phyloP scores from a whole-genome alignment of 2,329 filamentous ascomycete genomes.

The Fusarium algeriense region DNA sequence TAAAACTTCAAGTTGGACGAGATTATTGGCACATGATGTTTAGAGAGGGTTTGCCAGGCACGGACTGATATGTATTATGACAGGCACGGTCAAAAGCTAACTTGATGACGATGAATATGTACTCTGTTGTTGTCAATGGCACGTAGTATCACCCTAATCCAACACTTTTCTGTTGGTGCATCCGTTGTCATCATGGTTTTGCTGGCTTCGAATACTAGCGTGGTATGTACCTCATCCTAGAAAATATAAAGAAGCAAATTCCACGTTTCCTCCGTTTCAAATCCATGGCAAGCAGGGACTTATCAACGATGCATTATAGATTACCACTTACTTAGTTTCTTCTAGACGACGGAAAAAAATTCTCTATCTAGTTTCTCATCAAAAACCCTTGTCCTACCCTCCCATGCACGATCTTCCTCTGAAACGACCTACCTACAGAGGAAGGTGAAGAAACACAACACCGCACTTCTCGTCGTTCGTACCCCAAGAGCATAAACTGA shows the following conservation, averaged over 20 bases:
- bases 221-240: constrained; percentile 10
- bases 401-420: constrained; percentile 24
- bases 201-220: background rate
- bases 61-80: constrained; percentile 9
- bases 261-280: constrained; percentile 17
- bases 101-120: background rate
- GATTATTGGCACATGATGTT: constrained; percentile 16
- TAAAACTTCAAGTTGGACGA: constrained; percentile 5
- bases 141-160: background rate
- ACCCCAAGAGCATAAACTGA: constrained; percentile 16
- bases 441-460: constrained; percentile 31
- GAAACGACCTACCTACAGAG: constrained; percentile 39
- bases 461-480: constrained; percentile 32
- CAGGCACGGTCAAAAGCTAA: background rate
- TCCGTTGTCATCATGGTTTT: background rate
- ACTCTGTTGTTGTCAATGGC: background rate
- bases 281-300: background rate
- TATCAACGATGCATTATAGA: background rate
- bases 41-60: constrained; percentile 11
- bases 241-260: constrained; percentile 9
- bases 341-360: constrained; percentile 12
- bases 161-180: background rate
- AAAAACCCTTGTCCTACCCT: constrained; percentile 20
- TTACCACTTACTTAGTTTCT: constrained; percentile 2
- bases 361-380: constrained; percentile 4